These are phyloP conservation scores for Cardamine chenopodiifolia DNA, from an alignment of 345 rosid species.

Conservation along the genomic window DNA sequence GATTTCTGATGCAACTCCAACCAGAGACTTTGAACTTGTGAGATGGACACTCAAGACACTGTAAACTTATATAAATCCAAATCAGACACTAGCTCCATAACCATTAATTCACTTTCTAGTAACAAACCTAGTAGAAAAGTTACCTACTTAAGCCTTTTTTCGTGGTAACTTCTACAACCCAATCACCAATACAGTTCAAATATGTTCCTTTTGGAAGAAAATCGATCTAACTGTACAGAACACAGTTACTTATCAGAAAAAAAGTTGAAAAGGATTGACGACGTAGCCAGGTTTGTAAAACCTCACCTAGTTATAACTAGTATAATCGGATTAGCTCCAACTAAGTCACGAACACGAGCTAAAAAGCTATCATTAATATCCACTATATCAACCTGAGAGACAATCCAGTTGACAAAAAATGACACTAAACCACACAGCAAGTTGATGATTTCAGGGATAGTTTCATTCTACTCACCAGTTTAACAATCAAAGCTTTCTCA, in stretches of 20 bases:
- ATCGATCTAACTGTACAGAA: conserved; percentile 60
- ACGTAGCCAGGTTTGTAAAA: background rate
- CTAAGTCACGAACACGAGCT: conserved; percentile 89
- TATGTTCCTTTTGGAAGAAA: conserved; percentile 94
- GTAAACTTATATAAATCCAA: conserved; percentile 23
- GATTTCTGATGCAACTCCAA: conserved; percentile 86
- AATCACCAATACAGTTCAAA: conserved; percentile 92
- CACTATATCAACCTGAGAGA: conserved; percentile 86
- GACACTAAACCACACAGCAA: background rate
- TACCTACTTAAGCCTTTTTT: conserved; percentile 86
- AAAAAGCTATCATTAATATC: conserved; percentile 94
- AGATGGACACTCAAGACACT: conserved; percentile 90
- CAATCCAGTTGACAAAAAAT: conserved; percentile 14
- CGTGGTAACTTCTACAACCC: conserved; percentile 85
- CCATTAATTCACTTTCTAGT: background rate
- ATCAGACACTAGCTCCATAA: conserved; percentile 22
- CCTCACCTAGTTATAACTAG: conserved; percentile 81
- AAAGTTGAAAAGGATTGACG: background rate
- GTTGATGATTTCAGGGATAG: background rate
- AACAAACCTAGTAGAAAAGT: background rate
- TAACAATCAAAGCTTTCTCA: conserved; percentile 79
- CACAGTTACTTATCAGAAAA: conserved; percentile 14
- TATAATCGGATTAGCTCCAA: conserved; percentile 90
- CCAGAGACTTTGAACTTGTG: conserved; percentile 89
- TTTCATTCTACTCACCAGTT: conserved; percentile 56